Conservation (phyloP, 2,329 filamentous ascomycete genomes). For the Amylocarpus encephaloides region DNA sequence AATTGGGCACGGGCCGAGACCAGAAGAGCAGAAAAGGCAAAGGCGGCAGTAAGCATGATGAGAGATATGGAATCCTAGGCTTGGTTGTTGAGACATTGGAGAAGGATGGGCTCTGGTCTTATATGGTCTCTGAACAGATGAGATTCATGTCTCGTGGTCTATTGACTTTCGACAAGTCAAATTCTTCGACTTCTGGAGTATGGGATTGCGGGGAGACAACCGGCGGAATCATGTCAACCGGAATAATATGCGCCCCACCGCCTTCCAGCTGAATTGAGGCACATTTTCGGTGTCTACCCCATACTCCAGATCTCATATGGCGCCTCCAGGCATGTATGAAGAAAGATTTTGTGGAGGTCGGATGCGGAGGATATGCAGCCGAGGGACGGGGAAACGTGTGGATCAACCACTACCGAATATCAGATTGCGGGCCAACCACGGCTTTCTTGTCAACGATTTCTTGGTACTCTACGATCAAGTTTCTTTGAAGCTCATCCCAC, state of each 20-base stretch:
- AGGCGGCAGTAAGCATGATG: constrained; percentile 29
- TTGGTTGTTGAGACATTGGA: constrained; percentile 7
- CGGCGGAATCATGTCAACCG: constrained; percentile 21
- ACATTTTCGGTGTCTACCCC: constrained; percentile 9
- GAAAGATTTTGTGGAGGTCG: constrained; percentile 18
- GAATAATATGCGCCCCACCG: constrained; percentile 12
- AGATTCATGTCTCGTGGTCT: background rate
- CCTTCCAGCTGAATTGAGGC: constrained; percentile 11
- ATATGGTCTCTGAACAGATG: constrained; percentile 16
- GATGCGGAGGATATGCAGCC: constrained; percentile 13
- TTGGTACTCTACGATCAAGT: background rate
- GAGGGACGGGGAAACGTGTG: constrained; percentile 10
- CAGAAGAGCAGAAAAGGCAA: constrained; percentile 39
- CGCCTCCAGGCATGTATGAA: constrained; percentile 5
- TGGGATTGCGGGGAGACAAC: constrained; percentile 27
- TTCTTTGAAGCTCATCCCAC: background rate
- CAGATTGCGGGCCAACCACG: constrained; percentile 6
- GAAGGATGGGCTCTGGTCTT: constrained; percentile 15
- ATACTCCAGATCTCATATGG: constrained; percentile 15
- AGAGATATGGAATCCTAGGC: constrained; percentile 10
- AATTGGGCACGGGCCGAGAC: constrained; percentile 42
- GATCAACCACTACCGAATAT: constrained; percentile 5
- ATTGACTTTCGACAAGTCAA: background rate
- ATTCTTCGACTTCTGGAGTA: constrained; percentile 7
- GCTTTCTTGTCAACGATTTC: constrained; percentile 15